Percentiles rank a stretch among this genome's conserved stretches.
Evolutionary conservation across 2,329 filamentous ascomycete genomes (phyloP).

Genomic region (Xylaria sp.): DNA sequence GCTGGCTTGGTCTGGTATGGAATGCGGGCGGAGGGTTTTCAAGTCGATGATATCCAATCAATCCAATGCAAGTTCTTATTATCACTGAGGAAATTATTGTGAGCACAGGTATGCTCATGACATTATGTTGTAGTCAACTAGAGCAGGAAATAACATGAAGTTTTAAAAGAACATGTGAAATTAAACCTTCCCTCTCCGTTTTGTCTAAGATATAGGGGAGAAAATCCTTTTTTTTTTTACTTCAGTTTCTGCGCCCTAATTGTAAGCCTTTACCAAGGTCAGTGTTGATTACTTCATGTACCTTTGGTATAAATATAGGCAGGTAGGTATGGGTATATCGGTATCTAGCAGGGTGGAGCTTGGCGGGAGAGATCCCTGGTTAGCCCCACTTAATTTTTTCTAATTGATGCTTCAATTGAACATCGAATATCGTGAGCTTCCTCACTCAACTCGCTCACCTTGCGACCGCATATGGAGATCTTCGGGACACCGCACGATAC

Average conservation of each 20-base stretch:
- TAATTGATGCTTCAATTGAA: slow-evolving; percentile 22
- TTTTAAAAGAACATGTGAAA: too few species aligned
- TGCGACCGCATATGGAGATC: slow-evolving; percentile 12
- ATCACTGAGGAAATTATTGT: not conserved
- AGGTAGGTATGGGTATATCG: not conserved
- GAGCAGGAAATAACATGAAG: too few species aligned
- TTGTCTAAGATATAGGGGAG: too few species aligned
- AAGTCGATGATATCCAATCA: slow-evolving; percentile 29
- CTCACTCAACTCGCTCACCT: not conserved
- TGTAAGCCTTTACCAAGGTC: too few species aligned
- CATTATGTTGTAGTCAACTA: not conserved
- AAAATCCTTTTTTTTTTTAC: too few species aligned
- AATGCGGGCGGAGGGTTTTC: slow-evolving; percentile 1
- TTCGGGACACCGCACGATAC: not conserved
- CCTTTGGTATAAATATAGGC: too few species aligned
- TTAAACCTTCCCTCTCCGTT: too few species aligned
- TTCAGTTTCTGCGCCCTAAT: too few species aligned
- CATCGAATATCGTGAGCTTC: slow-evolving; percentile 8
- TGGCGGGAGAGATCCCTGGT: not conserved
- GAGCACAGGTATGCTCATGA: not conserved
- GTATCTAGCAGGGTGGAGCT: not conserved
- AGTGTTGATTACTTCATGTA: too few species aligned
- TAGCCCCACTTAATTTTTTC: slow-evolving; percentile 36
- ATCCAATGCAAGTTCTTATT: slow-evolving; percentile 10
- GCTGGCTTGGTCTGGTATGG: not conserved